These are phyloP conservation scores for Moesziomyces antarcticus DNA, from an alignment of 1,284 basidiomycete species.

Conservation along the genomic window DNA sequence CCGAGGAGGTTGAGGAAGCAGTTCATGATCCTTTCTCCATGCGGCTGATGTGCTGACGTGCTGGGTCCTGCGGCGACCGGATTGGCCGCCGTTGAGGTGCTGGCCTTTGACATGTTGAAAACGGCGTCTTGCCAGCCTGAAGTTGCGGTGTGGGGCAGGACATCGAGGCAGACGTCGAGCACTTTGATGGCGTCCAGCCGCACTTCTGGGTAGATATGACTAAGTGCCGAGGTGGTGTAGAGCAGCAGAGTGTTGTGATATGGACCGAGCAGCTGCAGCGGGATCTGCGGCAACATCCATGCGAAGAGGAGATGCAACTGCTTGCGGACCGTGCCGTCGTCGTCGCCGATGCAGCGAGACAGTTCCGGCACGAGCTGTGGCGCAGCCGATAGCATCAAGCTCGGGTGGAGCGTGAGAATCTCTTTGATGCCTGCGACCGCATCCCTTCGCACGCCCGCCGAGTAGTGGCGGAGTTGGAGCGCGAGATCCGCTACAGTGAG, in stretches of 20 bases:
- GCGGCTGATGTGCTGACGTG: conserved; percentile 28
- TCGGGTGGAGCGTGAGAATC: conserved; percentile 77
- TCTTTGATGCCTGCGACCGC: conserved; percentile 84
- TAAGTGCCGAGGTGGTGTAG: conserved; percentile 90
- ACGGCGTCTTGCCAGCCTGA: conserved; percentile 51
- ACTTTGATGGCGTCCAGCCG: conserved; percentile 87
- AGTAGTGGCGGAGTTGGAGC: conserved; percentile 85
- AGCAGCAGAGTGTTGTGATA: conserved; percentile 77
- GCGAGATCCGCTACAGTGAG: conserved; percentile 83
- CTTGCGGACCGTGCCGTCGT: conserved; percentile 72
- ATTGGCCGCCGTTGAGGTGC: conserved; percentile 6
- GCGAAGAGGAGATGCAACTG: conserved; percentile 70
- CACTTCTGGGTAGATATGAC: conserved; percentile 93
- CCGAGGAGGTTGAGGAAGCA: conserved; percentile 60
- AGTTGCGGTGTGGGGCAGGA: conserved; percentile 73
- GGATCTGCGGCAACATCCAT: conserved; percentile 79
- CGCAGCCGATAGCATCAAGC: conserved; percentile 74
- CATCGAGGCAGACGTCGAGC: conserved; percentile 80
- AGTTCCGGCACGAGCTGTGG: conserved; percentile 77
- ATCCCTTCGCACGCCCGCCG: conserved; percentile 79
- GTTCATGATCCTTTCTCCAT: conserved; percentile 56
- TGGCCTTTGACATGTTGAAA: conserved; percentile 19
- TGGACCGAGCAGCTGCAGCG: conserved; percentile 74
- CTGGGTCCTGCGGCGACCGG: conserved; percentile 10
- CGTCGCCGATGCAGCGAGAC: conserved; percentile 76